A percentile compares a stretch with the other conserved stretches of the same genome.
Conservation (phyloP, 2,329 filamentous ascomycete genomes). For the Alternaria sp. region DNA sequence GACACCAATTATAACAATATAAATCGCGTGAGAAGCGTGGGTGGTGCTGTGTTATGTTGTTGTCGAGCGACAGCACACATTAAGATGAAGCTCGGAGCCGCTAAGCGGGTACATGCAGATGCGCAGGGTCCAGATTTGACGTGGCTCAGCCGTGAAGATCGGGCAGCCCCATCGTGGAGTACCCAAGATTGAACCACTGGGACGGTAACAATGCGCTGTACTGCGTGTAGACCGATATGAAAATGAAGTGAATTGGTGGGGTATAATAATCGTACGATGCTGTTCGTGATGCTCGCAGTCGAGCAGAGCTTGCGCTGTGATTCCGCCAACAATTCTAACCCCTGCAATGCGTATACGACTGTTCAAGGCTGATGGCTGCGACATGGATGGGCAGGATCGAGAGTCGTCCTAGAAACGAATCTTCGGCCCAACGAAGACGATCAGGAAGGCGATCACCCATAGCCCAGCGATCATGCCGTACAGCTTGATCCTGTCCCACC, state of each 20-base stretch:
- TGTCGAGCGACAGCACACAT: slow-evolving; percentile 10
- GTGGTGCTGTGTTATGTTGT: slow-evolving; percentile 24
- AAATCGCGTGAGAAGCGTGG: neutral
- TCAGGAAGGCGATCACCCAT: slow-evolving; percentile 75
- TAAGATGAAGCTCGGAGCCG: slow-evolving; percentile 18
- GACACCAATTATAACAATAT: slow-evolving; percentile 9
- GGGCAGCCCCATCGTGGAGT: slow-evolving; percentile 6
- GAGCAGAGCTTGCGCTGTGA: neutral
- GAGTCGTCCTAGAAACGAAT: slow-evolving; percentile 69
- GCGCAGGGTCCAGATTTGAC: slow-evolving; percentile 23
- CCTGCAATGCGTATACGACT: neutral
- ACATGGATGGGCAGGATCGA: neutral
- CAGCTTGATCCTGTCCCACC: slow-evolving; percentile 82
- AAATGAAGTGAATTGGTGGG: neutral
- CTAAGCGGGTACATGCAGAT: slow-evolving; percentile 29
- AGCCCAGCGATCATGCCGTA: slow-evolving; percentile 84
- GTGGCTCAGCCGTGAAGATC: slow-evolving; percentile 11
- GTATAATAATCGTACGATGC: slow-evolving; percentile 1
- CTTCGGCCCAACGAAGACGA: slow-evolving; percentile 89
- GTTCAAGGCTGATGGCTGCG: neutral
- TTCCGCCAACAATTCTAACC: neutral
- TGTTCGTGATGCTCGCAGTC: neutral
- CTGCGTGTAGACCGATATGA: neutral
- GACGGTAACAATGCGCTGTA: slow-evolving; percentile 6
- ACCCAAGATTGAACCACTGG: neutral